Percentiles rank a stretch among this genome's conserved stretches.
phyloP scores from a whole-genome alignment of 768 basidiomycete species.

The Termitomyces eurrhizus region DNA sequence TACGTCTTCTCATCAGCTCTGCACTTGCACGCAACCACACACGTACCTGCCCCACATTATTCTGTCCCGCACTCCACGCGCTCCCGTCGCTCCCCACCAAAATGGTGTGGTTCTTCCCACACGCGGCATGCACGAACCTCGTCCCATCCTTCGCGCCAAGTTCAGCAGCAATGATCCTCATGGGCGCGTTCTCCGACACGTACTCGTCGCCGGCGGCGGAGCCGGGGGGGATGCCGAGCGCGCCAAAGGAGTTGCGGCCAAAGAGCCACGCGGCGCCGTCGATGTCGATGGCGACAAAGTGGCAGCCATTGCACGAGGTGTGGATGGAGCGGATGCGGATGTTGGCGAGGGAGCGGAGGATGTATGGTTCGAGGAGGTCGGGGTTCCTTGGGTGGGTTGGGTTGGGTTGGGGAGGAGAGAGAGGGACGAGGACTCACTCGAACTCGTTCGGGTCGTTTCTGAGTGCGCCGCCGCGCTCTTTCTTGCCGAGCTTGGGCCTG shows the following conservation, averaged over 20 bases:
- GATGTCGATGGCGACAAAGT: constrained; percentile 69
- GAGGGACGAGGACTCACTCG: constrained; percentile 30
- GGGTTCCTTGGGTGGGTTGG: constrained; percentile 45
- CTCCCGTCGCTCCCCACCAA: constrained; percentile 78
- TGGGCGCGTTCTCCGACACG: constrained; percentile 75
- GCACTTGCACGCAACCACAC: not conserved
- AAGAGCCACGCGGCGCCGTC: constrained; percentile 87
- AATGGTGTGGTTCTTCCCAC: constrained; percentile 78
- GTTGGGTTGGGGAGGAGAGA: not conserved
- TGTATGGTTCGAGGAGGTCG: constrained; percentile 85
- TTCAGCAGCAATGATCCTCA: constrained; percentile 52
- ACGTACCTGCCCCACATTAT: constrained; percentile 76
- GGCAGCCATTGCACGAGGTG: constrained; percentile 72
- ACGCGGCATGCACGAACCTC: constrained; percentile 77
- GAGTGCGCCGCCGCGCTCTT: constrained; percentile 54
- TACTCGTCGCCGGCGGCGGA: constrained; percentile 47
- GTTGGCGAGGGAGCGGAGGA: constrained; percentile 84
- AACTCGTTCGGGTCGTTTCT: constrained; percentile 38
- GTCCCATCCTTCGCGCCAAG: constrained; percentile 56
- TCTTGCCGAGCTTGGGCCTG: constrained; percentile 76
- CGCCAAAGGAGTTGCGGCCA: constrained; percentile 73
- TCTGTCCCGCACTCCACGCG: constrained; percentile 83
- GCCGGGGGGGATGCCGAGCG: constrained; percentile 45
- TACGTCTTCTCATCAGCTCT: constrained; percentile 21
- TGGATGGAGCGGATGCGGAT: constrained; percentile 70